Base-by-base conservation (phyloP, 805 yeast genomes). In the Millerago galiae region DNA sequence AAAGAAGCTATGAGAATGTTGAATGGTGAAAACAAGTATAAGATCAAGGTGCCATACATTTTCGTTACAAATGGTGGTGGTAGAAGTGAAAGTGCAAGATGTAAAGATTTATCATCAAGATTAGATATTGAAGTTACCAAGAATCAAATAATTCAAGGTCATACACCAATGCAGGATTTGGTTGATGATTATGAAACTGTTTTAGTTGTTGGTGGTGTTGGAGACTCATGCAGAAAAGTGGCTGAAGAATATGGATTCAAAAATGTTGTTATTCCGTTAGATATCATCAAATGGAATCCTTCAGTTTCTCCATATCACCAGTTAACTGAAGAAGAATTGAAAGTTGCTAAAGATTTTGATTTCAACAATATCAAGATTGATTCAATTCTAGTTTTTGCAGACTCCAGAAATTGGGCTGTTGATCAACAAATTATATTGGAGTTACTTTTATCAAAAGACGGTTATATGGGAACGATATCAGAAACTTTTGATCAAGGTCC, bases 11-110 rank as follows among this genome's bases (percentile, higher is more conserved):
- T 88, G 51, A 71, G 72, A 48, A 59, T 83, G 68, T 71, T 88
- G 48, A 80, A 85, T 52, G 95, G 95, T 44, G 78, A 78, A 32
- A 88, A 88, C 66, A 71, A 77, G 55, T 80, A 84, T 66, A 76
- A 82, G 54, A 81, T 88, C 54, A 78, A 74, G 48, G 89, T 84
- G 14, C 95, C 95, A 8, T 85, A 83, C 58, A 81, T 84, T 45
- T 81, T 83, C 58, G 89, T 88, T 48, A 88, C 96, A 45, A 88
- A 88, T 61, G 96, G 96, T 52, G 95, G 96, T 52, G 96, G 96
- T 39, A 77, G 83, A 56, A 82, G 87, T 8, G 96, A 88, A 61
- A 59, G 67, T 43, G 80, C 75, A 9, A 71, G 96, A 52, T 83
- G 91, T 38, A 74, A 72, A 43, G 93, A 86, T 51, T 70, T 88